phyloP scores from a whole-genome alignment of 2,329 filamentous ascomycete species.

The Fusarium continuum region DNA sequence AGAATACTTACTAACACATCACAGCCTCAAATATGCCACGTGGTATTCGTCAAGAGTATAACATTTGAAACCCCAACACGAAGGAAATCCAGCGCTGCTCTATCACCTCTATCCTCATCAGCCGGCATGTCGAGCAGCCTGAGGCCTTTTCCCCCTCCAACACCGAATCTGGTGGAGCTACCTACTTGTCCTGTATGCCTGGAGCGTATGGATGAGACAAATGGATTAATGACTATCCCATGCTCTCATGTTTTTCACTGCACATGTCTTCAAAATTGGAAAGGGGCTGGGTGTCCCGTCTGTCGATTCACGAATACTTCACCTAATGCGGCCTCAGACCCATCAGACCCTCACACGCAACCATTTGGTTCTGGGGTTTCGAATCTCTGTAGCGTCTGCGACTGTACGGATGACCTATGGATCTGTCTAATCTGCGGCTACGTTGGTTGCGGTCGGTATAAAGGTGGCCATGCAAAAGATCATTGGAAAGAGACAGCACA shows the following conservation, averaged over 20 bases:
- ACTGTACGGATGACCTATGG: constrained; percentile 85
- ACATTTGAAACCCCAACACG: constrained; percentile 75
- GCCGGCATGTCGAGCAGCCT: constrained; percentile 55
- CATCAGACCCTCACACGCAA: constrained; percentile 59
- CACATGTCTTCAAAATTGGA: constrained; percentile 95
- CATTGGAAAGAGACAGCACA: constrained; percentile 92
- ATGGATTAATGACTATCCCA: constrained; percentile 91
- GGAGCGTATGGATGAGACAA: constrained; percentile 98
- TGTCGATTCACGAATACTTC: constrained; percentile 81
- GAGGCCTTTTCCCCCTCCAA: constrained; percentile 71
- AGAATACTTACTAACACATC: constrained; percentile 25
- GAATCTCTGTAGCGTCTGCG: constrained; percentile 84
- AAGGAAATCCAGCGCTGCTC: constrained; percentile 60
- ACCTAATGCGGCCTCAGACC: constrained; percentile 51
- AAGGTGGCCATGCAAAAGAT: constrained; percentile 89
- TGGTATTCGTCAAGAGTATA: constrained; percentile 93
- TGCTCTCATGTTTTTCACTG: constrained; percentile 99
- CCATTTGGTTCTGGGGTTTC: constrained; percentile 68
- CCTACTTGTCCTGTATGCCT: constrained; percentile 97
- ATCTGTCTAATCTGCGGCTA: constrained; percentile 94
- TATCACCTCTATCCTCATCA: constrained; percentile 65
- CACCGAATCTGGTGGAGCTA: constrained; percentile 86
- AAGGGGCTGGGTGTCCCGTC: constrained; percentile 90
- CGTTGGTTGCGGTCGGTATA: constrained; percentile 93
- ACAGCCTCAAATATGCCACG: constrained; percentile 90